phyloP scores from a whole-genome alignment of 208 protist genomes.

The Wallacemonas rigidus region DNA sequence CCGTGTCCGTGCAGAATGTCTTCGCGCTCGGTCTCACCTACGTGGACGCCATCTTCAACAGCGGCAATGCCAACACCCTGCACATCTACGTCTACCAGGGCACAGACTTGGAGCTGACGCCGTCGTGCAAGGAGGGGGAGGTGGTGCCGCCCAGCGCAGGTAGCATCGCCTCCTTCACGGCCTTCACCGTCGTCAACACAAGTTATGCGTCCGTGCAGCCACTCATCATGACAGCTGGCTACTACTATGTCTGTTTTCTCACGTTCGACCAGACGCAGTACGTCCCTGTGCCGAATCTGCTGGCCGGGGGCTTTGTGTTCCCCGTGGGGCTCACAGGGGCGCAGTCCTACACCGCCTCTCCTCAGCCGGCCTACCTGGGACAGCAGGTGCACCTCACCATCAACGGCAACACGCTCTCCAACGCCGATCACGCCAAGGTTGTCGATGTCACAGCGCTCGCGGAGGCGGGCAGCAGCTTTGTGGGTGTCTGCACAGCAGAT shows the following conservation, averaged over 20 bases:
- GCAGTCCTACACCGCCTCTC: conserved; percentile 72
- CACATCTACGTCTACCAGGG: conserved; percentile 46
- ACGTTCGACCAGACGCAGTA: conserved; percentile 51
- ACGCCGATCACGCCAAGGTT: conserved; percentile 77
- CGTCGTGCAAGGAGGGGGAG: conserved; percentile 38
- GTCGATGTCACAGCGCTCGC: conserved; percentile 35
- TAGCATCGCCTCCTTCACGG: conserved; percentile 58
- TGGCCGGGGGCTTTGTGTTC: conserved; percentile 75
- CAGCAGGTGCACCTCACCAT: conserved; percentile 68
- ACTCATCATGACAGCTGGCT: conserved; percentile 49
- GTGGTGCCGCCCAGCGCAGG: conserved; percentile 36
- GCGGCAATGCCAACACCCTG: conserved; percentile 38
- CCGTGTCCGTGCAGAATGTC: conserved; percentile 36
- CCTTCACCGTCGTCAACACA: conserved; percentile 51
- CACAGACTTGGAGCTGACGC: conserved; percentile 21
- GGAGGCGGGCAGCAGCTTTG: conserved; percentile 25
- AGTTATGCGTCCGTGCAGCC: conserved; percentile 62
- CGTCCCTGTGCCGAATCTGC: conserved; percentile 66
- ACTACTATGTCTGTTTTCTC: conserved; percentile 87
- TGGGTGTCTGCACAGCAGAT: conserved; percentile 40
- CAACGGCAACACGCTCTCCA: conserved; percentile 64
- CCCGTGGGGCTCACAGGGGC: conserved; percentile 78
- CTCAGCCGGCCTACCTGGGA: conserved; percentile 67
- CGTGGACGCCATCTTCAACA: conserved; percentile 67
- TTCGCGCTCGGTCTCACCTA: conserved; percentile 75